Evolutionary conservation across 192 early-diverging fungal genomes (phyloP).

Genomic region (Entomortierella lignicola): DNA sequence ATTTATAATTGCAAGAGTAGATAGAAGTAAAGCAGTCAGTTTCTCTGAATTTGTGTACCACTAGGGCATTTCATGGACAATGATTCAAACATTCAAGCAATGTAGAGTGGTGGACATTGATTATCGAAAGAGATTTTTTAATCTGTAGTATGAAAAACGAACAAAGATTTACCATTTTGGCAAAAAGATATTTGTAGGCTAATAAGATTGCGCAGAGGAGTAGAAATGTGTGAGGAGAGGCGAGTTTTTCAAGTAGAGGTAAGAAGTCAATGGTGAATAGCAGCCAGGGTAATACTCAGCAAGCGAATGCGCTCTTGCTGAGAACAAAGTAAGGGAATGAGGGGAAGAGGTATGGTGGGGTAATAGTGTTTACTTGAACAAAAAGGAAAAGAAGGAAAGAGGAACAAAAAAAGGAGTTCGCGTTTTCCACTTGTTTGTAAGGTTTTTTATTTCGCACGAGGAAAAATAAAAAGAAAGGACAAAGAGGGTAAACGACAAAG

Average conservation of each 20-base stretch:
- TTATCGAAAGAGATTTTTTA: too few relatives aligned
- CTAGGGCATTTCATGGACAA: too few relatives aligned
- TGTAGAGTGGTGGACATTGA: too few relatives aligned
- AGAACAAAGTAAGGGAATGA: not conserved
- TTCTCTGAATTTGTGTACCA: too few relatives aligned
- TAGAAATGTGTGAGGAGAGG: conserved; percentile 20
- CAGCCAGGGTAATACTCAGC: conserved; percentile 2
- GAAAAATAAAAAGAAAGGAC: not conserved
- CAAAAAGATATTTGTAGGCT: conserved; percentile 30
- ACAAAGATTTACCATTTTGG: conserved; percentile 51
- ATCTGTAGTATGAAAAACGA: too few relatives aligned
- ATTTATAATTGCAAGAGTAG: too few relatives aligned
- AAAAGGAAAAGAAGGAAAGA: not conserved
- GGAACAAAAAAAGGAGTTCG: not conserved
- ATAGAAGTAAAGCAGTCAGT: not conserved
- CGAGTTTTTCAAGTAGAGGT: conserved; percentile 16
- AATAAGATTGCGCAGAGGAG: conserved; percentile 32
- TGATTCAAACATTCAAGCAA: too few relatives aligned
- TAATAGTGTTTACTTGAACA: not conserved
- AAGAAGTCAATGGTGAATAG: conserved; percentile 44
- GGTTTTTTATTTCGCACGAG: not conserved
- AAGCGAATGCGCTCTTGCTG: conserved; percentile 21
- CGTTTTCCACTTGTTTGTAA: not conserved
- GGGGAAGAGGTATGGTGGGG: not conserved
- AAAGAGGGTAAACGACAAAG: not conserved